Percentiles rank a stretch among this genome's conserved stretches.
These are phyloP conservation scores for Isatis tinctoria DNA, from an alignment of 345 rosid genomes.

Conservation along the genomic window DNA sequence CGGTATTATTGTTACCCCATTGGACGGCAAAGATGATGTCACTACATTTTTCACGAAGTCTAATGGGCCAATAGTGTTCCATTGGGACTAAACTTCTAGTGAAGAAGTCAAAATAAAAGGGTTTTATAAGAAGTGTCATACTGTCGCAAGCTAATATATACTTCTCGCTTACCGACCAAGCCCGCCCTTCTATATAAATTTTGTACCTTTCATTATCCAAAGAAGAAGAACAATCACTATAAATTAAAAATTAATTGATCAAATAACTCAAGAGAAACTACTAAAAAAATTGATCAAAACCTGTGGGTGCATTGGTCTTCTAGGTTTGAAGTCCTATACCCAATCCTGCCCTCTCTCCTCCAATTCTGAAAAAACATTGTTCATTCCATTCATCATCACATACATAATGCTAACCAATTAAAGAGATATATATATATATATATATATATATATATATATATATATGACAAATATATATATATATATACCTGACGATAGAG, in stretches of 20 bases:
- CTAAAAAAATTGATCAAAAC: slow-evolving; percentile 15
- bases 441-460: too few species aligned
- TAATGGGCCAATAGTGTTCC: slow-evolving; percentile 52
- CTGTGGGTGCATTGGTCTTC: slow-evolving; percentile 54
- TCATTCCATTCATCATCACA: not conserved
- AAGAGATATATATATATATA: too few species aligned
- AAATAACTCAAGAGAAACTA: not conserved
- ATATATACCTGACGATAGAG: slow-evolving; percentile 34
- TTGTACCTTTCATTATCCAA: slow-evolving; percentile 35
- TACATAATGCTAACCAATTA: not conserved
- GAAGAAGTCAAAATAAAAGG: slow-evolving; percentile 43
- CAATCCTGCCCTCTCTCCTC: slow-evolving; percentile 28
- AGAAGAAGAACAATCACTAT: not conserved
- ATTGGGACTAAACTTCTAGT: slow-evolving; percentile 41
- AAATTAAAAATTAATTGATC: not conserved
- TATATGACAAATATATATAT: too few species aligned
- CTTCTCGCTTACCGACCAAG: slow-evolving; percentile 56
- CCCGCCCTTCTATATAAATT: slow-evolving; percentile 46
- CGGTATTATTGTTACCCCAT: slow-evolving; percentile 46
- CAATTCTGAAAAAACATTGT: slow-evolving; percentile 33
- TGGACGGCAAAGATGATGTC: slow-evolving; percentile 45
- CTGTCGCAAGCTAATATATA: slow-evolving; percentile 49
- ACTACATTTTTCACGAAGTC: slow-evolving; percentile 30
- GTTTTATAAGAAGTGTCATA: slow-evolving; percentile 33
- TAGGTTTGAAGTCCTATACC: slow-evolving; percentile 37